A percentile compares a stretch with the other conserved stretches of the same genome.
These are phyloP conservation scores for Lachnum nothofagi DNA, from an alignment of 2,329 filamentous ascomycete genomes.

Conservation along the genomic window DNA sequence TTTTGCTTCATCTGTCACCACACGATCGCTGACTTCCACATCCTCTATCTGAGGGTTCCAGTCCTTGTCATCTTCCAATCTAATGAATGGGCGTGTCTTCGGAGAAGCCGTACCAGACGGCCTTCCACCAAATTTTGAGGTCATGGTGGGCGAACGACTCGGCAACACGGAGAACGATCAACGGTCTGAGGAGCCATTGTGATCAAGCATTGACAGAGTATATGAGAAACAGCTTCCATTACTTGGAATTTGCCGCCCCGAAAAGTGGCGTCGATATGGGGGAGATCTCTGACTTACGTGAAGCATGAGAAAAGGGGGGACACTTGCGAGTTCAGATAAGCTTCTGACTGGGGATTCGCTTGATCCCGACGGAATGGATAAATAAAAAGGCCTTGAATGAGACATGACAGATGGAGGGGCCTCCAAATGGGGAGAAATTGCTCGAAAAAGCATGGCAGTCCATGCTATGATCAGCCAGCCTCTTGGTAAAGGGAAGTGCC, in stretches of 20 bases:
- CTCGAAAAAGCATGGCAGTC: slow-evolving; percentile 7
- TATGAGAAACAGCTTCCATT: slow-evolving; percentile 8
- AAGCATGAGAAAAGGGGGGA: slow-evolving; percentile 18
- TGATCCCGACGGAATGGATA: slow-evolving; percentile 9
- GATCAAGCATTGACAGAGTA: slow-evolving; percentile 34
- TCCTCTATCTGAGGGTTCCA: slow-evolving; percentile 22
- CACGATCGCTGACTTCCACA: slow-evolving; percentile 15
- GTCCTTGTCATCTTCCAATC: slow-evolving; percentile 18
- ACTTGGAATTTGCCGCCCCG: neutral
- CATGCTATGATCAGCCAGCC: slow-evolving; percentile 11
- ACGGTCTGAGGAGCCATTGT: slow-evolving; percentile 22
- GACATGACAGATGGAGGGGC: neutral
- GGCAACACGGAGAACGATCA: slow-evolving; percentile 26
- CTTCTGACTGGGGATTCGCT: slow-evolving; percentile 14
- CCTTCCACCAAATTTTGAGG: slow-evolving; percentile 20
- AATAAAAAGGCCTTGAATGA: slow-evolving; percentile 3
- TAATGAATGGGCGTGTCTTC: slow-evolving; percentile 12
- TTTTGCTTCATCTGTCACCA: slow-evolving; percentile 13
- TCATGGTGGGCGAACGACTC: slow-evolving; percentile 15
- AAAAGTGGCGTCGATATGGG: slow-evolving; percentile 12
- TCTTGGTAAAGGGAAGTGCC: slow-evolving; percentile 5
- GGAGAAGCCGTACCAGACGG: slow-evolving; percentile 19
- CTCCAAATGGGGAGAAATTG: slow-evolving; percentile 1
- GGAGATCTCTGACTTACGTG: slow-evolving; percentile 21
- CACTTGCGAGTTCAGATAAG: slow-evolving; percentile 19